Conservation (phyloP, 768 basidiomycete genomes). For the Chalciporus pseudorubinellus region DNA sequence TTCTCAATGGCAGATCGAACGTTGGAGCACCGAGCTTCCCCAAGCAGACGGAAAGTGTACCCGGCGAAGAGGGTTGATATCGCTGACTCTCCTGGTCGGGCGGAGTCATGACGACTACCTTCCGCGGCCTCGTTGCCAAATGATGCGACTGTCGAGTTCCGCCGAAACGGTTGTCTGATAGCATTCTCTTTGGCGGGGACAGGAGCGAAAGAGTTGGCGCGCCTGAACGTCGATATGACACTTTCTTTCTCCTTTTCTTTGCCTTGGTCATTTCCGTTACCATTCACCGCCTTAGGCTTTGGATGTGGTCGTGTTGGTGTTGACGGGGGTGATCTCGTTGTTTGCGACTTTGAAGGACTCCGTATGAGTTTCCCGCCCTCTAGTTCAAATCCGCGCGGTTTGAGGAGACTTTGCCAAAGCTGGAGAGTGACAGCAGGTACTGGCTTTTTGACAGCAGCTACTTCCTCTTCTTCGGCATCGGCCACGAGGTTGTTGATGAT, state of each 20-base stretch:
- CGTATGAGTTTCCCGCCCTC: conserved; percentile 55
- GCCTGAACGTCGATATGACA: conserved; percentile 58
- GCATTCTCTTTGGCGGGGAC: conserved; percentile 21
- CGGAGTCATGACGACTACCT: conserved; percentile 10
- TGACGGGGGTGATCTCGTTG: conserved; percentile 18
- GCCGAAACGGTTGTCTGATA: conserved; percentile 46
- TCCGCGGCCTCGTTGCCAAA: conserved; percentile 17
- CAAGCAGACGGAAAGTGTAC: conserved; percentile 55
- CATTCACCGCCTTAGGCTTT: neutral
- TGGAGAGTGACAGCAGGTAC: conserved; percentile 60
- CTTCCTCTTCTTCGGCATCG: conserved; percentile 49
- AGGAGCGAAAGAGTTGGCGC: conserved; percentile 64
- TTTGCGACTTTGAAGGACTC: conserved; percentile 52
- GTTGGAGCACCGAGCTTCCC: conserved; percentile 58
- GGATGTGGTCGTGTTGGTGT: conserved; percentile 14
- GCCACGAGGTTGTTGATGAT: conserved; percentile 19
- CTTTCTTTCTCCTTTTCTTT: conserved; percentile 27
- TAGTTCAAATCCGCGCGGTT: conserved; percentile 64
- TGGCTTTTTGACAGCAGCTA: conserved; percentile 54
- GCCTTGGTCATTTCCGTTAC: conserved; percentile 1
- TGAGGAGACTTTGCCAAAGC: conserved; percentile 69
- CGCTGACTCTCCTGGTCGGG: neutral
- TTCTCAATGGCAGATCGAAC: conserved; percentile 62
- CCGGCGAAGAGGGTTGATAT: conserved; percentile 48
- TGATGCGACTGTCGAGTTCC: conserved; percentile 31